Evolutionary conservation across 169 alveolate genomes (phyloP).

Genomic region (Prorocentrum cordatum): DNA sequence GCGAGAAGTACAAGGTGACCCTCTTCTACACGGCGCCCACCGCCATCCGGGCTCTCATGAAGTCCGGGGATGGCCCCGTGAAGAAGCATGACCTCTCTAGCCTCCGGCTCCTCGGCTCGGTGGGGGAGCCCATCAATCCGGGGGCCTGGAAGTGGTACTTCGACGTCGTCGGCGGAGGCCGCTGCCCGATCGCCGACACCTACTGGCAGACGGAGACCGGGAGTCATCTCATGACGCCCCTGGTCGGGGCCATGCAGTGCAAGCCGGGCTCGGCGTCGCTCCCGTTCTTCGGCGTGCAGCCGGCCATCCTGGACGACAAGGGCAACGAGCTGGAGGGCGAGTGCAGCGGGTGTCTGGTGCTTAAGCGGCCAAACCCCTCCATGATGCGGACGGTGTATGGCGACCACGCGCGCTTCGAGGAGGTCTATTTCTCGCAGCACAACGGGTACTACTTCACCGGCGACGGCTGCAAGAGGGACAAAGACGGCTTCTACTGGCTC

Average conservation of each 20-base stretch:
- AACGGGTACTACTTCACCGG: conserved; percentile 89
- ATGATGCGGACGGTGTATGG: conserved; percentile 84
- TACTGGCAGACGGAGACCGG: conserved; percentile 99
- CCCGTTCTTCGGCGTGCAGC: conserved; percentile 84
- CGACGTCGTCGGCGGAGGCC: conserved; percentile 73
- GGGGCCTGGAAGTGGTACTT: conserved; percentile 93
- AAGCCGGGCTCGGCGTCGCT: conserved; percentile 92
- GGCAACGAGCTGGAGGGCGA: conserved; percentile 82
- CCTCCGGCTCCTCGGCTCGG: conserved; percentile 78
- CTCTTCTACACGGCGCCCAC: conserved; percentile 97
- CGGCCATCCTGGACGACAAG: conserved; percentile 82
- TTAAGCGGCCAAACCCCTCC: conserved; percentile 69
- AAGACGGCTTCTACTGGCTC: conserved; percentile 83
- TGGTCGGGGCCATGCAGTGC: conserved; percentile 76
- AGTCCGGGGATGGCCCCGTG: conserved; percentile 67
- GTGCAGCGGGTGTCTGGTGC: background rate
- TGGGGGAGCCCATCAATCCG: conserved; percentile 91
- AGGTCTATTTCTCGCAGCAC: conserved; percentile 80
- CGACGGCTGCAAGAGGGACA: conserved; percentile 92
- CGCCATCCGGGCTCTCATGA: conserved; percentile 88
- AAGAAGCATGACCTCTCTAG: conserved; percentile 67
- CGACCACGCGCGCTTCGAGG: conserved; percentile 80
- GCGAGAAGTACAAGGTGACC: conserved; percentile 85
- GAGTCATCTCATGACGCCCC: conserved; percentile 86
- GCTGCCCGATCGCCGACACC: conserved; percentile 88